Conservation (phyloP, 2,329 filamentous ascomycete species). For the Aspergillus oerlinghausenensis region DNA sequence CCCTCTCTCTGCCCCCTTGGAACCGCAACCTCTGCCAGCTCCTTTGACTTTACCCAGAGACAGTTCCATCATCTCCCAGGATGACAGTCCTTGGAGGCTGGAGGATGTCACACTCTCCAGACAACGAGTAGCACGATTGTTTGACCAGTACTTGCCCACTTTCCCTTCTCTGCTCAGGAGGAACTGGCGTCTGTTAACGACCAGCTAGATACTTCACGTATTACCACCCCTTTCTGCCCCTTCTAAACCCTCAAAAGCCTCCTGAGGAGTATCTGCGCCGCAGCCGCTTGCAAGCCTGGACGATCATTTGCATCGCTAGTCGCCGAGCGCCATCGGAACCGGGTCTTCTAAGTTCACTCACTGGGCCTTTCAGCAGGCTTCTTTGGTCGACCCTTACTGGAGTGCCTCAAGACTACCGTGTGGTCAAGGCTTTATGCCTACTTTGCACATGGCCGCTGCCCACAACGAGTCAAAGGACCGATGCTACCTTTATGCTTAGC, state of each 20-base stretch:
- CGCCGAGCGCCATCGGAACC: slow-evolving; percentile 54
- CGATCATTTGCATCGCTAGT: slow-evolving; percentile 57
- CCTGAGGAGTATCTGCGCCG: slow-evolving; percentile 55
- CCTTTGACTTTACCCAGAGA: slow-evolving; percentile 30
- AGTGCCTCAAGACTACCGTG: slow-evolving; percentile 58
- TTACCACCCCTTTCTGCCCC: slow-evolving; percentile 60
- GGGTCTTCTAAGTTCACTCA: slow-evolving; percentile 48
- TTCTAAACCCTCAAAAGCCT: slow-evolving; percentile 52
- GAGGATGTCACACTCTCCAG: slow-evolving; percentile 41
- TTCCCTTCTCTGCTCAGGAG: neutral
- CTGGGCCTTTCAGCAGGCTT: slow-evolving; percentile 50
- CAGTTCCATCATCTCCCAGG: slow-evolving; percentile 33
- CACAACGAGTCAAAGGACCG: slow-evolving; percentile 56
- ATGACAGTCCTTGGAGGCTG: slow-evolving; percentile 45
- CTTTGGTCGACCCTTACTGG: slow-evolving; percentile 57
- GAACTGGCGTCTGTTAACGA: slow-evolving; percentile 24
- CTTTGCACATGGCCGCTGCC: slow-evolving; percentile 62
- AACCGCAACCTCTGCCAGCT: slow-evolving; percentile 29
- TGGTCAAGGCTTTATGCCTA: slow-evolving; percentile 59
- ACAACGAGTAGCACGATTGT: slow-evolving; percentile 38
- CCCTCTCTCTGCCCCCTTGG: slow-evolving; percentile 31
- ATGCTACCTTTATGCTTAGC: slow-evolving; percentile 60
- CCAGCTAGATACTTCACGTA: slow-evolving; percentile 54
- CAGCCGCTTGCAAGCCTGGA: slow-evolving; percentile 60
- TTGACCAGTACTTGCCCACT: slow-evolving; percentile 34